phyloP scores from a whole-genome alignment of 352 stramenopile genomes.

The Blastocystis sp. region DNA sequence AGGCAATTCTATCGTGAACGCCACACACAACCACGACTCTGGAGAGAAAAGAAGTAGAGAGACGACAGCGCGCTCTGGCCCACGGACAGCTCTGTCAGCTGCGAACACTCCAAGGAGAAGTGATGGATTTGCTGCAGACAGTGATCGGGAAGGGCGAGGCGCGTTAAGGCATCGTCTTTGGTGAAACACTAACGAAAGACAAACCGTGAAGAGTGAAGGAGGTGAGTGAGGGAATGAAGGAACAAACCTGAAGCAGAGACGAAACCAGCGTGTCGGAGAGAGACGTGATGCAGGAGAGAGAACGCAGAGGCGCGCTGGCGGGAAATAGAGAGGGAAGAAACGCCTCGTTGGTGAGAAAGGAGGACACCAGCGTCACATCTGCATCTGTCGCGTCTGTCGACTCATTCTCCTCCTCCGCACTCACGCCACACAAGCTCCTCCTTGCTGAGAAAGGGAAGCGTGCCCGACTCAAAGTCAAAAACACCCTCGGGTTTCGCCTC shows the following conservation, averaged over 20 bases:
- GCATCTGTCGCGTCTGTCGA: not conserved
- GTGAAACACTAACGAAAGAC: not conserved
- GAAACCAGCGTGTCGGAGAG: not conserved
- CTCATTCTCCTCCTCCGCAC: not conserved
- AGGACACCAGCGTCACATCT: not conserved
- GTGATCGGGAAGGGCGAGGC: not conserved
- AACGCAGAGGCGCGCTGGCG: not conserved
- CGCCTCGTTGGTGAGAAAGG: slow-evolving; percentile 11
- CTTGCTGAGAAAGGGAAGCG: slow-evolving; percentile 20
- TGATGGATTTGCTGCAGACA: slow-evolving; percentile 5
- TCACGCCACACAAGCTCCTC: not conserved
- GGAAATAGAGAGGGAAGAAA: slow-evolving; percentile 28
- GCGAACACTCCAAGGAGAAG: not conserved
- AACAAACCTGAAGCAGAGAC: not conserved
- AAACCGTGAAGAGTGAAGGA: slow-evolving; percentile 11
- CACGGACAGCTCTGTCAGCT: not conserved
- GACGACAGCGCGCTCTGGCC: slow-evolving; percentile 1
- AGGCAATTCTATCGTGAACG: not conserved
- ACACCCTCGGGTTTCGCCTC: not conserved
- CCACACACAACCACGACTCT: not conserved
- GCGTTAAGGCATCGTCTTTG: not conserved
- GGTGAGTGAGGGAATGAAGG: slow-evolving; percentile 38
- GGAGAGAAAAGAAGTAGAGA: not conserved
- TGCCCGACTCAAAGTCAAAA: slow-evolving; percentile 31
- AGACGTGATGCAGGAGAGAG: not conserved